These are phyloP conservation scores for Mortierella sp. DNA, from an alignment of 371 early-diverging fungal genomes.

Conservation along the genomic window DNA sequence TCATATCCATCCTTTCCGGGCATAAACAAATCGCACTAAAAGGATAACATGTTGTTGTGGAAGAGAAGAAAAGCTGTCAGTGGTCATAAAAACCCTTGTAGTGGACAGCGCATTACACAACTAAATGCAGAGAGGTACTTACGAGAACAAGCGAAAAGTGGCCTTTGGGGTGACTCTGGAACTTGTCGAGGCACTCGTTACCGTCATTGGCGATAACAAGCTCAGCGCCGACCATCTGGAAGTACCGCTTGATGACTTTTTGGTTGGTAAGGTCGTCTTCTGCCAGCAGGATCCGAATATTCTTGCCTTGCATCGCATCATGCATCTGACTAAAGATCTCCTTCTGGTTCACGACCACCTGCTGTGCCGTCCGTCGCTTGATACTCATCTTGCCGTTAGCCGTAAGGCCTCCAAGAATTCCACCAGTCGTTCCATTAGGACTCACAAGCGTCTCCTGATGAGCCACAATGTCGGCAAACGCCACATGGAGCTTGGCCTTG, in stretches of 20 bases:
- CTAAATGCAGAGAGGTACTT: conserved; percentile 1
- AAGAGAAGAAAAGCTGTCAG: not conserved
- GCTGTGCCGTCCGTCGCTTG: conserved; percentile 58
- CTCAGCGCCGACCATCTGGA: conserved; percentile 65
- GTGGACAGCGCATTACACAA: not conserved
- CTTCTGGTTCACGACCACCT: conserved; percentile 66
- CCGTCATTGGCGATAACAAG: conserved; percentile 72
- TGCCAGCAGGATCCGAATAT: conserved; percentile 58
- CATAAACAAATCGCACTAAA: conserved; percentile 74
- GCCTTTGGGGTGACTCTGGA: conserved; percentile 60
- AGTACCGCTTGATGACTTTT: conserved; percentile 69
- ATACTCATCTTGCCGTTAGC: conserved; percentile 25
- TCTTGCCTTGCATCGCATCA: conserved; percentile 60
- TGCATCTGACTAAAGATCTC: conserved; percentile 70
- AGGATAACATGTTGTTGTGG: not conserved
- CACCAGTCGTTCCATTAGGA: not conserved
- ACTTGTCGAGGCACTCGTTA: conserved; percentile 66
- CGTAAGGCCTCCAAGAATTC: not conserved
- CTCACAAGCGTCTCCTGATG: conserved; percentile 22
- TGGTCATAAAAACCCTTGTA: too few species aligned
- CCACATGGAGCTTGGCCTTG: conserved; percentile 68
- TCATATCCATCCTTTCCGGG: conserved; percentile 79
- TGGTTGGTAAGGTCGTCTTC: conserved; percentile 75
- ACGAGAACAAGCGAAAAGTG: conserved; percentile 68
- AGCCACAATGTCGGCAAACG: conserved; percentile 63